phyloP scores from a whole-genome alignment of 495 filamentous ascomycete genomes.

The Chaetomidium leptoderma region DNA sequence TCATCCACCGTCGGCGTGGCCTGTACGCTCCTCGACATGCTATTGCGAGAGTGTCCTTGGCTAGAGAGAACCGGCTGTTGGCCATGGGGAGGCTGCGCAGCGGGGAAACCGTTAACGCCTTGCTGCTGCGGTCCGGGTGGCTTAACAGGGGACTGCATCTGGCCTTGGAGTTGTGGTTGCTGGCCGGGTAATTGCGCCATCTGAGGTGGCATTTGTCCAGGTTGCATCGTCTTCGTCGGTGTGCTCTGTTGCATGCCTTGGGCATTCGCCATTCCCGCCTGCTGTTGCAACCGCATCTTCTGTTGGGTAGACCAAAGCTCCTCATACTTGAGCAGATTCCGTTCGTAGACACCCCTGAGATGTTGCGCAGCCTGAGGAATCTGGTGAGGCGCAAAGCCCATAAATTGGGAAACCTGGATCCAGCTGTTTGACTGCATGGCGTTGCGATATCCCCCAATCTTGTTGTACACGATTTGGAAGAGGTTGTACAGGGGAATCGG shows the following conservation, averaged over 20 bases:
- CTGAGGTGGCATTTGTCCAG: slow-evolving; percentile 45
- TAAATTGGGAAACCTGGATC: slow-evolving; percentile 61
- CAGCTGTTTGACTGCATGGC: slow-evolving; percentile 65
- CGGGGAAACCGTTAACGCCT: slow-evolving; percentile 48
- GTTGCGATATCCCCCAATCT: slow-evolving; percentile 69
- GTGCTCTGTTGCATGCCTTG: slow-evolving; percentile 35
- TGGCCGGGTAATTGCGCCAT: slow-evolving; percentile 47
- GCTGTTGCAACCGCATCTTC: slow-evolving; percentile 55
- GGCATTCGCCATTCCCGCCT: slow-evolving; percentile 25
- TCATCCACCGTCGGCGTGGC: slow-evolving; percentile 37
- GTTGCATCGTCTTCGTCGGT: slow-evolving; percentile 34
- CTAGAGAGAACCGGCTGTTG: slow-evolving; percentile 34
- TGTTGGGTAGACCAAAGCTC: slow-evolving; percentile 60
- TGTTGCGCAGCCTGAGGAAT: slow-evolving; percentile 62
- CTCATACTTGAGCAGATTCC: slow-evolving; percentile 70
- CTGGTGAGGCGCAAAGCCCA: slow-evolving; percentile 65
- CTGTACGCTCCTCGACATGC: slow-evolving; percentile 41
- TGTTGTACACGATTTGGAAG: slow-evolving; percentile 68
- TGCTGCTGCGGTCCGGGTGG: slow-evolving; percentile 44
- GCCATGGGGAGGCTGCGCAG: slow-evolving; percentile 43
- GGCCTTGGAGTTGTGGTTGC: slow-evolving; percentile 46
- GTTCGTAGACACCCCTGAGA: slow-evolving; percentile 65
- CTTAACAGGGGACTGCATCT: slow-evolving; percentile 48
- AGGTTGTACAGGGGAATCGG: slow-evolving; percentile 67
- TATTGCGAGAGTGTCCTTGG: slow-evolving; percentile 38